Conservation (phyloP, 805 yeast species). For the Metschnikowia gruessii region DNA sequence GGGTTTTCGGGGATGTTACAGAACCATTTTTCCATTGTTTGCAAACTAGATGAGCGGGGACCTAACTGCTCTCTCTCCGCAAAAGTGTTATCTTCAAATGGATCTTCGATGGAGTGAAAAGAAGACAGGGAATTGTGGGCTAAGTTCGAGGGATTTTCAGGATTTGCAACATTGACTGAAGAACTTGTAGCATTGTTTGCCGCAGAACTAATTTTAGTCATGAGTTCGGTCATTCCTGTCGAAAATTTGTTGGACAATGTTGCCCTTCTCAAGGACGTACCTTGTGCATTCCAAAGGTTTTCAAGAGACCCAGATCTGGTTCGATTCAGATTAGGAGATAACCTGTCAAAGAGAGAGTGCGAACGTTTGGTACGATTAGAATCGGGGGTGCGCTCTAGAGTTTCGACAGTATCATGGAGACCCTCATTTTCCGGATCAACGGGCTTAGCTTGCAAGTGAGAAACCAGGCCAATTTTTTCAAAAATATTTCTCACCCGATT, state of each 20-base stretch:
- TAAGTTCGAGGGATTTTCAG: background rate
- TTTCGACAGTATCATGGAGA: constrained; percentile 1
- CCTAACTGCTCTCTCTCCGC: constrained; percentile 26
- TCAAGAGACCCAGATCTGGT: constrained; percentile 41
- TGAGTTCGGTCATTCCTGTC: constrained; percentile 41
- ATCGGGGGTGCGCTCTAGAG: constrained; percentile 4
- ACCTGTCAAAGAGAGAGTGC: constrained; percentile 26
- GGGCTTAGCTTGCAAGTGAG: constrained; percentile 12
- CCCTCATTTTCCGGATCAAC: constrained; percentile 5
- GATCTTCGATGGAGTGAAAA: constrained; percentile 32
- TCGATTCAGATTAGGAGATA: constrained; percentile 37
- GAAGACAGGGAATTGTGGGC: constrained; percentile 28
- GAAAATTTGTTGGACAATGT: constrained; percentile 30
- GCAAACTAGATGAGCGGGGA: constrained; percentile 37
- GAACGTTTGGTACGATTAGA: constrained; percentile 14
- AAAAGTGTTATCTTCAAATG: constrained; percentile 13
- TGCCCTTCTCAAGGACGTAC: constrained; percentile 11
- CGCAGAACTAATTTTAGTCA: constrained; percentile 37
- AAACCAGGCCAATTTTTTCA: constrained; percentile 30
- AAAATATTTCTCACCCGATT: constrained; percentile 35
- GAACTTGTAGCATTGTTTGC: constrained; percentile 11
- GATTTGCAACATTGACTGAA: constrained; percentile 1
- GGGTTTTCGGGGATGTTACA: constrained; percentile 27
- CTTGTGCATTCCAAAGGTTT: constrained; percentile 4
- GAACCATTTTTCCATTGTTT: constrained; percentile 45